Evolutionary conservation across 805 yeast species (phyloP).

Genomic region (Saturnispora quitensis): DNA sequence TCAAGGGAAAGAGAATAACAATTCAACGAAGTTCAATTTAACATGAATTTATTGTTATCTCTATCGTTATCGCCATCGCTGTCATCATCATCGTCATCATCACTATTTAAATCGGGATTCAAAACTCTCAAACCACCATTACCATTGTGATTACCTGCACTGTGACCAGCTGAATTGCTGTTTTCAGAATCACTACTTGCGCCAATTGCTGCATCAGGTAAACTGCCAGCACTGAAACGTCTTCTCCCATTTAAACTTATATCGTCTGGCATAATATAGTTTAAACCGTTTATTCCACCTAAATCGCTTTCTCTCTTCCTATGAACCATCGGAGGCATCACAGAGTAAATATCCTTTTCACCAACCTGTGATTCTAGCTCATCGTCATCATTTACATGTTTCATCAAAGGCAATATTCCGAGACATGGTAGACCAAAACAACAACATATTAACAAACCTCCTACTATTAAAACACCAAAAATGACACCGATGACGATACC

Average conservation of each 20-base stretch:
- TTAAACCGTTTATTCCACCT: slow-evolving; percentile 8
- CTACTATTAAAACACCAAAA: slow-evolving; percentile 18
- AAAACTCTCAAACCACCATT: slow-evolving; percentile 24
- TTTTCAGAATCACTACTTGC: slow-evolving; percentile 9
- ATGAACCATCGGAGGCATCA: slow-evolving; percentile 1
- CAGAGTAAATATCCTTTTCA: slow-evolving; percentile 7
- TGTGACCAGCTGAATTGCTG: slow-evolving; percentile 6
- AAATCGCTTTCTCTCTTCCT: slow-evolving; percentile 3
- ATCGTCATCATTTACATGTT: slow-evolving; percentile 13
- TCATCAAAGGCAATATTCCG: slow-evolving; percentile 17
- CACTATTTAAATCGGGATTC: slow-evolving; percentile 25
- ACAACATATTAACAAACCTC: slow-evolving; percentile 15
- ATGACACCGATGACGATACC: slow-evolving; percentile 29
- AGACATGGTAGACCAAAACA: slow-evolving; percentile 9
- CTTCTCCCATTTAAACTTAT: slow-evolving; percentile 17
- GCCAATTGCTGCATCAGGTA: slow-evolving; percentile 29
- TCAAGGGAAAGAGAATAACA: not conserved
- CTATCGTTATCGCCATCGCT: slow-evolving; percentile 9
- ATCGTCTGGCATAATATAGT: slow-evolving; percentile 13
- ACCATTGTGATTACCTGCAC: slow-evolving; percentile 6
- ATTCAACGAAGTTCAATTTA: not conserved
- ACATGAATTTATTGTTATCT: not conserved
- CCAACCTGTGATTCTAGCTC: slow-evolving; percentile 9
- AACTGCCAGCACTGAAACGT: slow-evolving; percentile 28
- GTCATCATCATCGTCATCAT: slow-evolving; percentile 4